Conservation (phyloP, 2,329 filamentous ascomycete species). For the Fusarium miscanthi region DNA sequence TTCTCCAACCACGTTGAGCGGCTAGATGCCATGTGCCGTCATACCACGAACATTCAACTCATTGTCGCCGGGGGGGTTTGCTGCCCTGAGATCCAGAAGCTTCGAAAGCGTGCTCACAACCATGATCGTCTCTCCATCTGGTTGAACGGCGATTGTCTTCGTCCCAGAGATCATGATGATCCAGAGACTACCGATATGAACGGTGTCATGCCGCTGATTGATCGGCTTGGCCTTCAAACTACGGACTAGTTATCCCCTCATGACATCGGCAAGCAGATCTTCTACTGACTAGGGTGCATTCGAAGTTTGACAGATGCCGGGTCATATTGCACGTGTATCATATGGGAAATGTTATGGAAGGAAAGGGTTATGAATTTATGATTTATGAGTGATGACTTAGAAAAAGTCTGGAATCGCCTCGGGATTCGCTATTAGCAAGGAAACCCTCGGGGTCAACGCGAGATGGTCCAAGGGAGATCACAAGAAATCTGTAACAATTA, state of each 20-base stretch:
- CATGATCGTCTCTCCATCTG: slow-evolving; percentile 47
- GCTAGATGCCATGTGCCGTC: slow-evolving; percentile 52
- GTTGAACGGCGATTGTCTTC: slow-evolving; percentile 60
- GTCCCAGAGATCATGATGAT: slow-evolving; percentile 15
- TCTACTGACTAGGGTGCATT: slow-evolving; percentile 6
- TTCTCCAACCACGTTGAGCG: slow-evolving; percentile 54
- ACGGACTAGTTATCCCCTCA: slow-evolving; percentile 46
- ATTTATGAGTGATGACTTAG: slow-evolving; percentile 5
- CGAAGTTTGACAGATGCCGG: background rate
- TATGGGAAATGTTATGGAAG: background rate
- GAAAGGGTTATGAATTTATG: background rate
- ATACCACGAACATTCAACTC: slow-evolving; percentile 54
- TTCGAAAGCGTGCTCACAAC: slow-evolving; percentile 46
- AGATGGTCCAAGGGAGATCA: background rate
- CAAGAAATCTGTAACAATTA: slow-evolving; percentile 4
- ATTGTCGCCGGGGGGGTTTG: slow-evolving; percentile 65
- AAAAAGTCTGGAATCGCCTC: slow-evolving; percentile 2
- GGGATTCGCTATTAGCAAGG: background rate
- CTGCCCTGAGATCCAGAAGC: slow-evolving; percentile 50
- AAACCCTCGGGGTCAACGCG: background rate
- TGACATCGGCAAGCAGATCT: slow-evolving; percentile 43
- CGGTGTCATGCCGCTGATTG: slow-evolving; percentile 40
- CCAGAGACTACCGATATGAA: slow-evolving; percentile 43
- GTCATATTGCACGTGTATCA: background rate
- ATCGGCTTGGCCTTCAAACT: slow-evolving; percentile 35